Evolutionary conservation across 2,329 filamentous ascomycete species (phyloP).

Genomic region (Dactylellina sp.): DNA sequence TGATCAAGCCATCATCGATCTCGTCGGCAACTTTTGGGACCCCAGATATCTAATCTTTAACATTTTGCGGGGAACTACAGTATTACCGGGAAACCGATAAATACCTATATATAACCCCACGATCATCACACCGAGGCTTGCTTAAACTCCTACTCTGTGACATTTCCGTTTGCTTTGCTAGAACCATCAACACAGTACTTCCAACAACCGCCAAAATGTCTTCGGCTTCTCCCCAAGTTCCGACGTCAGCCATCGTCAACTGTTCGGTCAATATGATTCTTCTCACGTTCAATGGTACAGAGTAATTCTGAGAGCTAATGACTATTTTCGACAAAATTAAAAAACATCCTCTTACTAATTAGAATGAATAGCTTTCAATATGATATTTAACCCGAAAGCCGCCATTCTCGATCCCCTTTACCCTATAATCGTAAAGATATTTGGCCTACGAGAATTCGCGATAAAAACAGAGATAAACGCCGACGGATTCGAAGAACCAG

Average conservation of each 20-base stretch:
- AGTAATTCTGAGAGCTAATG: no score
- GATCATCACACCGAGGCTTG: no score
- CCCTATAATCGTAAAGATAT: slow-evolving; percentile 53
- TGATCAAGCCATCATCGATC: no score
- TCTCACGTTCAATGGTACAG: slow-evolving; percentile 33
- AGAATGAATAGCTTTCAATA: slow-evolving; percentile 41
- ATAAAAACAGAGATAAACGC: slow-evolving; percentile 35
- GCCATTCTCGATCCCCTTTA: slow-evolving; percentile 48
- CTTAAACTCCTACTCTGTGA: background rate
- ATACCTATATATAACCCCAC: no score
- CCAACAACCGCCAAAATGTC: slow-evolving; percentile 40
- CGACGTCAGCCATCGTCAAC: slow-evolving; percentile 53
- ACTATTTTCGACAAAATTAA: background rate
- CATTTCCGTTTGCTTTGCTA: slow-evolving; percentile 2
- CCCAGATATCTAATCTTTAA: background rate
- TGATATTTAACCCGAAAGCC: slow-evolving; percentile 45
- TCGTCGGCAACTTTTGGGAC: background rate
- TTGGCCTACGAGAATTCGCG: slow-evolving; percentile 39
- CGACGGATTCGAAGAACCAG: slow-evolving; percentile 29
- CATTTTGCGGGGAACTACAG: background rate
- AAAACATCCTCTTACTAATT: background rate
- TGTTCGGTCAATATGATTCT: slow-evolving; percentile 52
- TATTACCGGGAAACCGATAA: background rate
- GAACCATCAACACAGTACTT: slow-evolving; percentile 31
- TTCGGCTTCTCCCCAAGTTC: slow-evolving; percentile 31